Base-by-base conservation (phyloP, 2,329 filamentous ascomycete species). In the Lecanicillium sp. region DNA sequence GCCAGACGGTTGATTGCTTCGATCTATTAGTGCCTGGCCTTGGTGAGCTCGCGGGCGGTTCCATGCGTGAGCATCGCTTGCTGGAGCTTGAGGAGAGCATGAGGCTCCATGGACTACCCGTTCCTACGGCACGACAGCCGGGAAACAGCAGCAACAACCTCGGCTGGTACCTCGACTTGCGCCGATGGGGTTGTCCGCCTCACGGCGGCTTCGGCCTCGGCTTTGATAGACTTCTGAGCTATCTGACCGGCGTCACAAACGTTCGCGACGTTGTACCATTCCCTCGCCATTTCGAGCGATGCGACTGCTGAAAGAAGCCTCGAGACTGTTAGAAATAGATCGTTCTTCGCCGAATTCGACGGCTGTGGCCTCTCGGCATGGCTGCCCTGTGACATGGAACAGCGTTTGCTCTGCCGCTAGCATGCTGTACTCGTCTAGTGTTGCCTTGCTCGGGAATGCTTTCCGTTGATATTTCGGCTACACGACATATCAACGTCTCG, bases 201-300 rank as follows among this genome's bases (percentile, higher is more conserved):
- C 90, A 95, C 59, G 90, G 90, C 35, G 90, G 90, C 1, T 96
- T 95, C 62, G 90, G 90, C 3, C 66, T 96, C 49, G 90, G 90
- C 8, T 94, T 95, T 62, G 90, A 96, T 71, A 80, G 90, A 48
- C 75, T 95, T 54, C 67, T 95, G 57, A 84, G 85, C 60, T 95
- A 95, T 68, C 73, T 96, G 48, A 80, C 85, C 26, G 90, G 90
- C 9, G 81, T 91, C 32, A 77, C 80, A 54, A 95, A 87, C 57
- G 80, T 96, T 59, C 80, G 89, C 61, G 90, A 96, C 65, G 79
- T 90, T 20, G 86, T 94, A 48, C 79, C 87, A 23, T 96, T 95
- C 62, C 90, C 90, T 40, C 79, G 90, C 57, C 90, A 79, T 72
- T 72, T 74, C 61, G 77, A 79, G 48, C 76, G 78, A 56, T 82